A percentile compares a stretch with the other conserved stretches of the same genome.
phyloP scores from a whole-genome alignment of 2,329 filamentous ascomycete genomes.

The Arthrobotrys pseudoclavata region DNA sequence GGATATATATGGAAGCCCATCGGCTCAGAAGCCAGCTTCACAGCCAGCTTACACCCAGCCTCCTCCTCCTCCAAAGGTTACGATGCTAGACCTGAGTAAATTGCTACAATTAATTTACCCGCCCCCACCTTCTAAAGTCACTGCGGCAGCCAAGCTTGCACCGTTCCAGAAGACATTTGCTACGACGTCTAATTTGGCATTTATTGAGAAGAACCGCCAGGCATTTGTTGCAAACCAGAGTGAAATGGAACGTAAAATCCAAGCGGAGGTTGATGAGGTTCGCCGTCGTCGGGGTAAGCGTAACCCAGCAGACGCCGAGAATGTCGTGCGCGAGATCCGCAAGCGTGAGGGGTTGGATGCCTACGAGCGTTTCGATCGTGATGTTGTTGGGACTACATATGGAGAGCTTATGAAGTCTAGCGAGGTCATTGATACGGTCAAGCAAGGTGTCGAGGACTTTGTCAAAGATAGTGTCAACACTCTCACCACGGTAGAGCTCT shows the following conservation, averaged over 20 bases:
- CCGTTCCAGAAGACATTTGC: conserved; percentile 53
- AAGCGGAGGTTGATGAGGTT: conserved; percentile 53
- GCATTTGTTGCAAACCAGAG: conserved; percentile 37
- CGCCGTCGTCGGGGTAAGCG: conserved; percentile 55
- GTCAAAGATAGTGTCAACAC: conserved; percentile 36
- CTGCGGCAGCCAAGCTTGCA: conserved; percentile 43
- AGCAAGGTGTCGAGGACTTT: conserved; percentile 54
- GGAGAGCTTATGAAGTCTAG: conserved; percentile 54
- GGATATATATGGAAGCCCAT: conserved; percentile 31
- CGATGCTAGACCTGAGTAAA: conserved; percentile 42
- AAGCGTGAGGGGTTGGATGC: conserved; percentile 51
- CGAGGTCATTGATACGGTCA: conserved; percentile 52
- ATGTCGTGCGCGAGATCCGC: conserved; percentile 53
- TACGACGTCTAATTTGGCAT: conserved; percentile 35
- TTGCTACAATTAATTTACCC: conserved; percentile 54
- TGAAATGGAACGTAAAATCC: conserved; percentile 46
- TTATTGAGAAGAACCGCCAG: conserved; percentile 53
- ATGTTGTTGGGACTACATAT: conserved; percentile 49
- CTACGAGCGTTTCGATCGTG: conserved; percentile 56
- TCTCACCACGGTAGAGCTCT: conserved; percentile 31
- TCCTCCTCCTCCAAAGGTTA: conserved; percentile 38
- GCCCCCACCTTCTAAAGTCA: conserved; percentile 49
- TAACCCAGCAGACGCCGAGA: conserved; percentile 51
- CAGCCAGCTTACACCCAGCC: conserved; percentile 31
- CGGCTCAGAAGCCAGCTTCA: background rate